Evolutionary conservation across 202 grass and related monocot species (phyloP), one percentile per base, ranked within the genome.

Genomic region (Bolboschoenoplectus hybrid): DNA sequence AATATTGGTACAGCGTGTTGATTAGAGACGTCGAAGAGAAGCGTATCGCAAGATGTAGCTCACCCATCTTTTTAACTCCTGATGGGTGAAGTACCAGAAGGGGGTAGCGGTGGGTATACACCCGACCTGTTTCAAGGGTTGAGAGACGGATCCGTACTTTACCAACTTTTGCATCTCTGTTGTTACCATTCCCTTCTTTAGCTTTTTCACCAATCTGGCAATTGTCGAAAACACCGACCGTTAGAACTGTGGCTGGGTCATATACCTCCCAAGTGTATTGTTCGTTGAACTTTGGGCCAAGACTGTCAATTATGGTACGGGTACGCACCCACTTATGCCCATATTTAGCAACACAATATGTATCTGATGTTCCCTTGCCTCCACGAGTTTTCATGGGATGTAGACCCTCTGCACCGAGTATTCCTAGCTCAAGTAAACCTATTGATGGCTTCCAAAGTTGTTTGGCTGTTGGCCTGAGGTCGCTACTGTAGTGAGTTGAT

Each of bases 261-360:
- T 90, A 96, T 43, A 99, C 93, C 80, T 99, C 97, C 97, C 97
- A 99, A 50, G 93, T 99, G 62, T 99, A 99, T 40, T 96, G 97
- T 60, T 99, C 97, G 53, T 99, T 99, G 88, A 90, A 99, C 44
- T 81, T 99, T 12, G 97, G 97, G 71, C 74, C 88, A 73, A 93
- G 86, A 39, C 91, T 94, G 81, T 89, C 88, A 67, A 99, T 90
- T 78, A 99, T 91, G 70, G 93, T 99, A 40, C 97, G 97, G 76
- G 93, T 92, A 0, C 97, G 86, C 7, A 99, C 88, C 97, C 97
- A 99, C 84, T 96, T 99, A 1, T 94, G 92, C 32, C 97, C 90
- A 81, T 99, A 99, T 80, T 99, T 99, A 39, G 97, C 97, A 60
- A 99, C 97, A 89, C 93, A 99, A 47, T 96, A 99, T 34, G 97